phyloP scores from a whole-genome alignment of 2,329 filamentous ascomycete genomes.

The Trichoderma sp. region DNA sequence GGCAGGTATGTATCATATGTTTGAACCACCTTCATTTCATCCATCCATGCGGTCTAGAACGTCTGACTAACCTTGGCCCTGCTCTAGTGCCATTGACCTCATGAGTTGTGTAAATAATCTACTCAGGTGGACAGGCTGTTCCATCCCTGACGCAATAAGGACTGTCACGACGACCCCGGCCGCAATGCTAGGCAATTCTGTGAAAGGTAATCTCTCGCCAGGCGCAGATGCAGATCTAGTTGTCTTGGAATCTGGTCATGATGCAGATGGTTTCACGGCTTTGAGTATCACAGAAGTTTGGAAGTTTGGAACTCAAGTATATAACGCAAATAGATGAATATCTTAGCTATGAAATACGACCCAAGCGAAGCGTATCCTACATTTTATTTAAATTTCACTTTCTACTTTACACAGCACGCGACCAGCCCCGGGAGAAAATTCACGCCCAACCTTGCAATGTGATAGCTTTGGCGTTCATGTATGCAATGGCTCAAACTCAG shows the following conservation, averaged over 20 bases:
- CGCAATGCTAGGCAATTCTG: not conserved
- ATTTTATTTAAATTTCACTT: too few species aligned
- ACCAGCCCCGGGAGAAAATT: too few species aligned
- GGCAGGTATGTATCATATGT: not conserved
- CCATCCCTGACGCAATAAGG: not conserved
- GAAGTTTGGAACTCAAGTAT: not conserved
- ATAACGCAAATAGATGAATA: not conserved
- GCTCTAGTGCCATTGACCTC: not conserved
- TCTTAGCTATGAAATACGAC: too few species aligned
- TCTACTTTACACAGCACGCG: too few species aligned
- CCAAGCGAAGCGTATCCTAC: too few species aligned
- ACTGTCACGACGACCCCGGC: not conserved
- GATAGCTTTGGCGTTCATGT: too few species aligned
- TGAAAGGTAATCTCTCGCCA: not conserved
- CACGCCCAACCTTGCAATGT: too few species aligned
- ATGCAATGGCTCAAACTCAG: too few species aligned
- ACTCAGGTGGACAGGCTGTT: not conserved
- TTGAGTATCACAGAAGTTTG: not conserved
- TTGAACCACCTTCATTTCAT: too few species aligned
- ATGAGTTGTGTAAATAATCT: not conserved
- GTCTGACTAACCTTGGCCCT: not conserved
- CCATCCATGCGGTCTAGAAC: too few species aligned
- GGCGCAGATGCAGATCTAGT: not conserved
- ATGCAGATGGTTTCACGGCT: not conserved
- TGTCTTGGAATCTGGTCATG: not conserved